Evolutionary conservation across 2,329 filamentous ascomycete species (phyloP).

Genomic region (Clonostachys solani): DNA sequence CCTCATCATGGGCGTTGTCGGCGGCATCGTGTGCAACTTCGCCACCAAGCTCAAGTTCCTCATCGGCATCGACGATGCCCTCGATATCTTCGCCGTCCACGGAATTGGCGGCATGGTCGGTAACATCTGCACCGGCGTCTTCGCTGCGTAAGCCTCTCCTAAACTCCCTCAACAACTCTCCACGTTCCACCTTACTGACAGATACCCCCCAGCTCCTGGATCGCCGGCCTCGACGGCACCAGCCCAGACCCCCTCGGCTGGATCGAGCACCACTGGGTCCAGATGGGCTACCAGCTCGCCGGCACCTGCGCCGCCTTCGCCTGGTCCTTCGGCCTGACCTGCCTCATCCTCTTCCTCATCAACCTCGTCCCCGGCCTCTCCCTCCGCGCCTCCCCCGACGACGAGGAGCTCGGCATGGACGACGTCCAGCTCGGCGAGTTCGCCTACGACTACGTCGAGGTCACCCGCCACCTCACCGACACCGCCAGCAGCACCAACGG

Average conservation of each 20-base stretch:
- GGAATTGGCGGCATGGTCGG: constrained; percentile 79
- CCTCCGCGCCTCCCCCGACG: constrained; percentile 61
- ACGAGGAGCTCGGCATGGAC: constrained; percentile 67
- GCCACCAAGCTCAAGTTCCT: constrained; percentile 76
- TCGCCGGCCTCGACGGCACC: constrained; percentile 69
- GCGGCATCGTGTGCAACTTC: constrained; percentile 73
- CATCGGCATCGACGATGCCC: constrained; percentile 77
- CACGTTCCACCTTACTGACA: constrained; percentile 7
- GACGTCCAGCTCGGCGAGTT: constrained; percentile 79
- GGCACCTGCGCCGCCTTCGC: constrained; percentile 60
- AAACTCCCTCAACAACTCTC: constrained; percentile 2
- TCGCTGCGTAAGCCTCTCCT: constrained; percentile 56
- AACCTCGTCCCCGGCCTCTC: constrained; percentile 68
- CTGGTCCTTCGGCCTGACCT: constrained; percentile 65
- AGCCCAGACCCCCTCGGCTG: constrained; percentile 57
- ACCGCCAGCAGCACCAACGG: constrained; percentile 3
- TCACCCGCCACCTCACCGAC: constrained; percentile 56
- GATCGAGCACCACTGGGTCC: constrained; percentile 67
- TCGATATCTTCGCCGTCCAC: constrained; percentile 91
- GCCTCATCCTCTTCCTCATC: constrained; percentile 65
- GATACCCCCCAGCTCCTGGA: constrained; percentile 49
- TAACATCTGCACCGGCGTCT: constrained; percentile 73
- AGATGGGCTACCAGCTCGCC: constrained; percentile 68
- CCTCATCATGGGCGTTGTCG: constrained; percentile 53
- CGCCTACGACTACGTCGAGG: constrained; percentile 79